Base-by-base conservation (phyloP, 192 early-diverging fungal genomes). In the Gorgonomyces haynaldii region DNA sequence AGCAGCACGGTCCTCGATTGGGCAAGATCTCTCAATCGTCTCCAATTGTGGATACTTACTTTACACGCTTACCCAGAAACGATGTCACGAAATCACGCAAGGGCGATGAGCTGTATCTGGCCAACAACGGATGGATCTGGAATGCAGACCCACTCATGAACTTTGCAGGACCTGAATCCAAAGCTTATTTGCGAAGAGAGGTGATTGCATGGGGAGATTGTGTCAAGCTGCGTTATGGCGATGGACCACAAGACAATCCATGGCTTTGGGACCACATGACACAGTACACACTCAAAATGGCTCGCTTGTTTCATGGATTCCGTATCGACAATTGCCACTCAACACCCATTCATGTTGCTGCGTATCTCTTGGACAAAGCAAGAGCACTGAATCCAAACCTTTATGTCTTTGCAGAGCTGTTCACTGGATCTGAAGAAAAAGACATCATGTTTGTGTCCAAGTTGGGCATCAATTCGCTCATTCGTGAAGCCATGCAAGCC, bases 191-290 rank as follows among this genome's bases (percentile, higher is more conserved):
- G 31, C 74, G 80, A 21, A 83, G 96, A 39, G 86, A 94, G 52
- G 93, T 99, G 9, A 99, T 99, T 56, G 80, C 90, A 10, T 99
- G 96, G 96, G 89, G 94, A 20, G 96, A 99, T 67, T 99, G 96
- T 61, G 93, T 99, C 21, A 99, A 99, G 53, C 74, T 99, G 31
- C 82, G 93, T 37, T 99, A 96, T 60, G 96, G 96, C 29, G 58
- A 69, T 31, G 50, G 62, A 15, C 85, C 84, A 60, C 79, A 83
- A 35, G 87, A 91, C 50, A 89, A 81, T 21, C 91, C 93, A 24
- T 99, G 89, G 87, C 68, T 99, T 37, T 99, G 96, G 96, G 66
- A 82, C 20, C 91, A 96, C 49, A 88, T 89, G 83, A 77, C 65
- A 13, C 62, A 69, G 37, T 99, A 99, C 58, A 97, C 96, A 0